Evolutionary conservation across 106 monocot species (phyloP), one percentile per base, ranked within the genome.

Genomic region (Dendrobium officinale): DNA sequence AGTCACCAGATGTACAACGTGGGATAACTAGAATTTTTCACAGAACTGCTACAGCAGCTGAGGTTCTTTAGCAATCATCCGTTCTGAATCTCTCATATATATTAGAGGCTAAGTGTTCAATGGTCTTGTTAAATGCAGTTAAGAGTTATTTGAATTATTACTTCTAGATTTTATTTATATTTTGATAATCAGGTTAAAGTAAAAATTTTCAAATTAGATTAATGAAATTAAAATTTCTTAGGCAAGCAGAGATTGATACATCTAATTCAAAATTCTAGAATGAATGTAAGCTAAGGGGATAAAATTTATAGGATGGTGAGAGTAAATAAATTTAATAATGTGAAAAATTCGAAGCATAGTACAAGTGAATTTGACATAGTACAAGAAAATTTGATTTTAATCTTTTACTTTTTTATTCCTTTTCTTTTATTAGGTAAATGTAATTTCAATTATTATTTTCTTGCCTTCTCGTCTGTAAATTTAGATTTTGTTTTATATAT

Each of bases 1-100:
- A 80, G 80, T 83, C 84, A 9, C 86, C 88, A 80, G 98, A 98
- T 86, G 54, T 98, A 83, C 92, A 98, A 43, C 91, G 95, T 75
- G 98, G 98, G 86, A 87, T 98, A 78, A 86, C 95, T 73, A 92
- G 95, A 88, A 93, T 98, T 79, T 92, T 95, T 77, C 90, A 98
- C 75, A 82, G 81, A 75, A 95, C 92, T 81, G 88, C 92, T 56
- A 93, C 86, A 74, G 55, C 92, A 76, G 15, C 83, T 48, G 98
- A 98, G 95, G 98, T 95, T 83, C 24, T 80, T 70, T 37, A 15
- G 4, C 37, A 24, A 37, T 70, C 70, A 70, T 70, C 70, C 24
- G 15, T 70, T 70, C 70, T 70, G 13, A 70, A 61, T 61, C 37
- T 64, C 64, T 29, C 13, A 70, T 66, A 24, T 26, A 66, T 70